A percentile compares a stretch with the other conserved stretches of the same genome.
Conservation (phyloP, 257 asterid genomes). For the Linaria vulgaris region DNA sequence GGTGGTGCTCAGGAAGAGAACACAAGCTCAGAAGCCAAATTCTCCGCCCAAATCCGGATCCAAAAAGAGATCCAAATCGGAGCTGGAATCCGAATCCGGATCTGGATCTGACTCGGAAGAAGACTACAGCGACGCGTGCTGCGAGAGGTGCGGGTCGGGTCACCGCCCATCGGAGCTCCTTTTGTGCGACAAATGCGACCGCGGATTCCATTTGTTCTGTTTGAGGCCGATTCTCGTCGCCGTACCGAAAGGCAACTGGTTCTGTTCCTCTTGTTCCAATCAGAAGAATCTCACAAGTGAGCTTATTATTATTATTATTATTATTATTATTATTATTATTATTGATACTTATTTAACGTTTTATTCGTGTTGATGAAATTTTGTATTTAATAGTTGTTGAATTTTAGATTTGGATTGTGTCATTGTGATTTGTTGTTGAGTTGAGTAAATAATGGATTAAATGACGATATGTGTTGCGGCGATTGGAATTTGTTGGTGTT, state of each 20-base stretch:
- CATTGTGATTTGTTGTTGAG: too few relatives aligned
- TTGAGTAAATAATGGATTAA: too few relatives aligned
- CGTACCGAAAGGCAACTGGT: slow-evolving; percentile 84
- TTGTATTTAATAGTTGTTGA: too few relatives aligned
- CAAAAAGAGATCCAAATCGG: slow-evolving; percentile 23
- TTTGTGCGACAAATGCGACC: slow-evolving; percentile 78
- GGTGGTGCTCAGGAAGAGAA: slow-evolving; percentile 49
- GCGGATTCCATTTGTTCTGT: slow-evolving; percentile 75
- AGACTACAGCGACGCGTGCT: slow-evolving; percentile 43
- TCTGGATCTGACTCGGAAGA: slow-evolving; percentile 25
- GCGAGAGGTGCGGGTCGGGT: slow-evolving; percentile 83
- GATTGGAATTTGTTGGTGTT: too few relatives aligned
- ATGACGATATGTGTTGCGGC: too few relatives aligned
- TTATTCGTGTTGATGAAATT: too few relatives aligned
- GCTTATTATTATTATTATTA: slow-evolving; percentile 10
- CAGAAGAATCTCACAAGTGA: slow-evolving; percentile 35
- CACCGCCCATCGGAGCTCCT: slow-evolving; percentile 60
- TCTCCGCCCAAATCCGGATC: slow-evolving; percentile 19
- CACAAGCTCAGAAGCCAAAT: slow-evolving; percentile 60
- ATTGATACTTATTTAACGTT: neutral
- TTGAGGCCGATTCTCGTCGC: slow-evolving; percentile 67
- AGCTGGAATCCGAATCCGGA: slow-evolving; percentile 8
- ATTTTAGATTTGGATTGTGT: too few relatives aligned
- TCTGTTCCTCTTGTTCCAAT: slow-evolving; percentile 61
- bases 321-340: neutral